phyloP scores from a whole-genome alignment of 139 green algal genomes.

The Parachlorella kessleri region DNA sequence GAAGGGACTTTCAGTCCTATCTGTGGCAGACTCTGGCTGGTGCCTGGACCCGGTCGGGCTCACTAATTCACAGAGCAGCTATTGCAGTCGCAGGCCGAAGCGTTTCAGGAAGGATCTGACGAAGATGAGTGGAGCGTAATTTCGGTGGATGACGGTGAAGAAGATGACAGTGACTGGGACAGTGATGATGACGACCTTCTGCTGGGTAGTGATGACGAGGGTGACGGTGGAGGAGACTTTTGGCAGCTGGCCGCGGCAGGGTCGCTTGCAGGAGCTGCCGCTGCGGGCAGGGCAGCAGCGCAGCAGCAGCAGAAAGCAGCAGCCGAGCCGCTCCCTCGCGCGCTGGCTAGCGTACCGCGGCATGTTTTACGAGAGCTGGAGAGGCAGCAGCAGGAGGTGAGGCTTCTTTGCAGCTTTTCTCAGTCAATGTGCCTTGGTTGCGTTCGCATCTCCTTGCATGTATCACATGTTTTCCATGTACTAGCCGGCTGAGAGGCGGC shows the following conservation, averaged over 20 bases:
- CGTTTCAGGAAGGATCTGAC: no score
- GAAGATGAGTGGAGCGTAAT: background rate
- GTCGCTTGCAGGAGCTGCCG: background rate
- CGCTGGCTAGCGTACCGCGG: constrained; percentile 30
- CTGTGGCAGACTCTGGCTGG: constrained; percentile 5
- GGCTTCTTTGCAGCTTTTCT: no score
- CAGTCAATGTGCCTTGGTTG: no score
- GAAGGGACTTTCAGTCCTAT: no score
- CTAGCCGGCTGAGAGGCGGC: no score
- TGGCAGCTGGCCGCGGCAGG: background rate
- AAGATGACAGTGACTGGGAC: constrained; percentile 4
- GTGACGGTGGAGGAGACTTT: background rate
- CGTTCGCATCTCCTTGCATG: no score
- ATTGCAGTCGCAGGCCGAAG: no score
- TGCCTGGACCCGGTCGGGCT: constrained; percentile 1
- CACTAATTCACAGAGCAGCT: no score
- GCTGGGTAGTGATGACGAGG: no score
- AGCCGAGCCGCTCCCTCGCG: constrained; percentile 4
- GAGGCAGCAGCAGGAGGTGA: constrained; percentile 19
- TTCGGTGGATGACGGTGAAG: constrained; percentile 10
- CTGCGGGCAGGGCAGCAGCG: background rate
- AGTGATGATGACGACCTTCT: constrained; percentile 11
- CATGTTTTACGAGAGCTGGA: constrained; percentile 17
- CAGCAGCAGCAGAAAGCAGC: background rate
- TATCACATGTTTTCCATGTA: no score